Percentiles rank a stretch among this genome's conserved stretches.
phyloP scores from a whole-genome alignment of 2,329 filamentous ascomycete genomes.

The Sporothrix mexicana region DNA sequence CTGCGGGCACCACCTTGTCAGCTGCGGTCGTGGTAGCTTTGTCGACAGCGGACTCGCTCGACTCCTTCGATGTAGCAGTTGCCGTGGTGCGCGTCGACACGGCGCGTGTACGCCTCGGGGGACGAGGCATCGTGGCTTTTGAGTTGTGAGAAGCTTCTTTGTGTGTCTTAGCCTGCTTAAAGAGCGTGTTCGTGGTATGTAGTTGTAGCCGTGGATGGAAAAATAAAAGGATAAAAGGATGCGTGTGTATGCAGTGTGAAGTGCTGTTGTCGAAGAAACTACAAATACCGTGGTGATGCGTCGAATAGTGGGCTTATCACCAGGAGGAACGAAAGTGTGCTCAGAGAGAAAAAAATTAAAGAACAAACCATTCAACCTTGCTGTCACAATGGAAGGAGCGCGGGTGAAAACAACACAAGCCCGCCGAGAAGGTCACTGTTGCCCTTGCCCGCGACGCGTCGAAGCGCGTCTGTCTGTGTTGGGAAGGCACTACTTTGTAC shows the following conservation, averaged over 20 bases:
- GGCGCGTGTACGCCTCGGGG: slow-evolving; percentile 36
- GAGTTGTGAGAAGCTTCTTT: neutral
- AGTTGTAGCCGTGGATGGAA: neutral
- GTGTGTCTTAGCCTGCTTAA: neutral
- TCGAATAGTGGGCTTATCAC: slow-evolving; percentile 15
- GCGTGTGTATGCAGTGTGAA: neutral
- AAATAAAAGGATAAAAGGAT: neutral
- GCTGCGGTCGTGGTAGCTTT: slow-evolving; percentile 37
- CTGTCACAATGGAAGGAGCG: slow-evolving; percentile 5
- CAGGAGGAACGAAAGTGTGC: slow-evolving; percentile 2
- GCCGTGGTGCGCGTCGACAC: slow-evolving; percentile 30
- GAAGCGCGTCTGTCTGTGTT: slow-evolving; percentile 22
- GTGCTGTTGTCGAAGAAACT: slow-evolving; percentile 20
- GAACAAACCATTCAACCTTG: neutral
- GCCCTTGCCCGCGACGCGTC: slow-evolving; percentile 27
- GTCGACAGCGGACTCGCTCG: neutral
- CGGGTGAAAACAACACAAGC: slow-evolving; percentile 23
- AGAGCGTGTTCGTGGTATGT: neutral
- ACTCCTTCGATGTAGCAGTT: neutral
- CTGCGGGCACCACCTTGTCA: slow-evolving; percentile 40
- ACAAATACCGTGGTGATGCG: neutral
- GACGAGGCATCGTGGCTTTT: slow-evolving; percentile 37
- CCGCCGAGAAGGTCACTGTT: neutral
- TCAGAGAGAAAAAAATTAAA: neutral
- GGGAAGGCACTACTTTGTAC: neutral